phyloP scores from a whole-genome alignment of 768 basidiomycete genomes.

The Trametes punicea region DNA sequence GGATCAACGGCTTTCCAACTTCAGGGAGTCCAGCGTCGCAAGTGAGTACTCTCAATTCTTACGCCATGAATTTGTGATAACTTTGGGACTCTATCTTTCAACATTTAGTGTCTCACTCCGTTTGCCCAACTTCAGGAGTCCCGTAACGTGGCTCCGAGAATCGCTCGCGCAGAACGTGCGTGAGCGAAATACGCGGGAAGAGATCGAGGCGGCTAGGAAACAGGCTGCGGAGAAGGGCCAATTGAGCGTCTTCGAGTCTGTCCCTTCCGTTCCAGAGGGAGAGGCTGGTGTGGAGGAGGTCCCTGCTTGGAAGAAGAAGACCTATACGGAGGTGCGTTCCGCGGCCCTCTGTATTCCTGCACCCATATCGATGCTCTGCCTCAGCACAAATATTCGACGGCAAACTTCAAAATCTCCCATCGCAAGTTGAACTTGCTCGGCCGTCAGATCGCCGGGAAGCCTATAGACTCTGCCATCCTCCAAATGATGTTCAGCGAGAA shows the following conservation, averaged over 20 bases:
- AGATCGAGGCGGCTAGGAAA: slow-evolving; percentile 31
- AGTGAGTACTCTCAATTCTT: slow-evolving; percentile 35
- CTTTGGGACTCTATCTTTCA: slow-evolving; percentile 26
- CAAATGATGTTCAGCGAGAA: slow-evolving; percentile 98
- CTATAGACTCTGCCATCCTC: slow-evolving; percentile 91
- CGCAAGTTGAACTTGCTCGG: slow-evolving; percentile 90
- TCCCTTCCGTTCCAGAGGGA: slow-evolving; percentile 12
- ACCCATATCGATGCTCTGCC: neutral
- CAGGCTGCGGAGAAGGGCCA: slow-evolving; percentile 28
- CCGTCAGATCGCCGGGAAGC: slow-evolving; percentile 83
- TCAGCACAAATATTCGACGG: slow-evolving; percentile 92
- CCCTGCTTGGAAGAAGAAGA: slow-evolving; percentile 18
- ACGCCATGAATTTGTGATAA: neutral
- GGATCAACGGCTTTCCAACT: slow-evolving; percentile 25
- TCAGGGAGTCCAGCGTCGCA: slow-evolving; percentile 38
- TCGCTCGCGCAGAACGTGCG: slow-evolving; percentile 49
- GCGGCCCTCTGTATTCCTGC: neutral
- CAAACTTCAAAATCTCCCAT: slow-evolving; percentile 89
- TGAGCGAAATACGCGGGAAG: slow-evolving; percentile 43
- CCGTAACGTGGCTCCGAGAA: slow-evolving; percentile 62
- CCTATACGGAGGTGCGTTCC: slow-evolving; percentile 27
- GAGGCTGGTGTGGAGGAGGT: slow-evolving; percentile 4
- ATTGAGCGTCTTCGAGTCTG: slow-evolving; percentile 28
- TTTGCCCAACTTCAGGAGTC: slow-evolving; percentile 34
- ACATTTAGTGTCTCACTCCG: slow-evolving; percentile 43